Evolutionary conservation across 768 basidiomycete genomes (phyloP), one percentile per base, ranked within the genome.

Genomic region (Crepidotus variabilis): DNA sequence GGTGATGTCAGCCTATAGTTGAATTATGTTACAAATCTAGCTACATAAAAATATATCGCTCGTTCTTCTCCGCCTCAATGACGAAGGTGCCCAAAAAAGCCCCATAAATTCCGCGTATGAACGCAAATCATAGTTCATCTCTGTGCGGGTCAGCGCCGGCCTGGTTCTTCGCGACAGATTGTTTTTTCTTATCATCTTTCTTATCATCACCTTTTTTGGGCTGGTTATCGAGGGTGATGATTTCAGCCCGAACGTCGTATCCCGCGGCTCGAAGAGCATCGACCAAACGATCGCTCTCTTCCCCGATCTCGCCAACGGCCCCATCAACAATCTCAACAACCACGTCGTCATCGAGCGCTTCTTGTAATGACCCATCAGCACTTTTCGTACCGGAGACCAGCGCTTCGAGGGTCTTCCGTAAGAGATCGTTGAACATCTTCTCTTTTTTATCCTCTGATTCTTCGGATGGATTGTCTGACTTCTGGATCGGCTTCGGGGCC

Each of bases 231-330:
- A 57, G 56, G 58, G 60, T 63, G 24, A 64, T 51, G 43, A 65
- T 67, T 46, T 72, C 73, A 51, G 69, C 71, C 50, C 71, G 72
- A 60, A 82, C 71, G 58, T 85, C 78, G 60, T 73, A 76, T 2
- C 84, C 81, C 18, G 79, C 82, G 22, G 75, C 79, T 22, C 79
- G 79, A 45, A 89, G 66, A 36, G 77, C 74, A 13, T 82, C 77
- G 39, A 74, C 72, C 47, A 87, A 68, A 39, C 70, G 72, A 55
- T 79, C 75, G 62, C 77, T 72, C 56, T 72, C 71, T 47, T 71
- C 61, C 57, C n/a, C 23, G 34, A 61, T 65, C 39, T 60, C 72
- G 47, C 75, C 75, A 54, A 72, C 74, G 51, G 73, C 66, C 34
- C 78, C 80, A 51, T 81, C 82, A 36, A 76, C 60, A 54, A 81